Conservation (phyloP, 2,329 filamentous ascomycete species). For the Alternaria consortialis region DNA sequence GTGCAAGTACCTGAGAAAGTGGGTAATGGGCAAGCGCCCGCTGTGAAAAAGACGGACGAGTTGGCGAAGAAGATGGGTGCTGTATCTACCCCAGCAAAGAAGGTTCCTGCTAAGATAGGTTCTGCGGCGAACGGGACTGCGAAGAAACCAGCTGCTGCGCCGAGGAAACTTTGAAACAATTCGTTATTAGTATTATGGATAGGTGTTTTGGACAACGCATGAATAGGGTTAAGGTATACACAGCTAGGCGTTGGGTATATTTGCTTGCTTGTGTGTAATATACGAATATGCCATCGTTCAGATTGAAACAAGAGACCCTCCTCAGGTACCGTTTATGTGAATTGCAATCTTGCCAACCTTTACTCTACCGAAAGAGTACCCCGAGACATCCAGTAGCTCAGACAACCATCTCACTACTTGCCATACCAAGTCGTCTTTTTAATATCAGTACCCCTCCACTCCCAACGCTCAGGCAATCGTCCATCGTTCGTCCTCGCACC, state of each 20-base stretch:
- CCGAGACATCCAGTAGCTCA: background rate
- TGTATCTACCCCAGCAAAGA: background rate
- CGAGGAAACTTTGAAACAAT: slow-evolving; percentile 13
- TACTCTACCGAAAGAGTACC: background rate
- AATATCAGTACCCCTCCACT: slow-evolving; percentile 22
- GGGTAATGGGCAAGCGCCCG: background rate
- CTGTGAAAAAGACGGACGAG: slow-evolving; percentile 7
- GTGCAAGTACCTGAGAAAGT: slow-evolving; percentile 32
- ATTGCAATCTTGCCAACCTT: background rate
- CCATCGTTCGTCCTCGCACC: slow-evolving; percentile 22
- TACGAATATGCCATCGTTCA: background rate
- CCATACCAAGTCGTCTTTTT: slow-evolving; percentile 28
- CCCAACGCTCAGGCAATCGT: slow-evolving; percentile 21
- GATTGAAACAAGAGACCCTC: background rate
- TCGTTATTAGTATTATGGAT: background rate
- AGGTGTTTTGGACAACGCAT: background rate
- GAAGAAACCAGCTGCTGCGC: slow-evolving; percentile 13
- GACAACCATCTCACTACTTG: background rate
- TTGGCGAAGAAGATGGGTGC: slow-evolving; percentile 3
- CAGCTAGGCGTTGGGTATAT: background rate
- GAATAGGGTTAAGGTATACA: background rate
- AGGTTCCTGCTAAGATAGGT: background rate
- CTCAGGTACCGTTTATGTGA: background rate
- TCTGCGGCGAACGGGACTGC: background rate
- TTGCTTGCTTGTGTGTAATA: background rate